Evolutionary conservation across 345 rosid species (phyloP), one percentile per base, ranked within the genome.

Genomic region (Aquilaria sinensis): DNA sequence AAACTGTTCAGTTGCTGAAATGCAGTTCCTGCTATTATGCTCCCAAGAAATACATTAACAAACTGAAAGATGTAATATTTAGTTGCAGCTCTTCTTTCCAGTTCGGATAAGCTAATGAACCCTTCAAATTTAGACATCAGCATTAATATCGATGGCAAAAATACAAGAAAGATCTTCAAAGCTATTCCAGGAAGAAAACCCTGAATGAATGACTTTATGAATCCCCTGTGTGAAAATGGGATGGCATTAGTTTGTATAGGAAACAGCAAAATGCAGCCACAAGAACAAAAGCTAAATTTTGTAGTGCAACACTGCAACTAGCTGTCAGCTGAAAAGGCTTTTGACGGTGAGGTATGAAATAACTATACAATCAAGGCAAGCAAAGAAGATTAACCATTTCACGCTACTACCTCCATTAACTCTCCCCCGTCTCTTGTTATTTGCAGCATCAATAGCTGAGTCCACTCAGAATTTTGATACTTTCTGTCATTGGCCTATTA

Each of bases 61-160:
- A 94, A 85, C 67, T 83, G 91, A 75, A 94, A 94, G 63, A 88
- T 75, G 68, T 85, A 88, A 65, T 81, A 90, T 77, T 89, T 75
- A 45, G 83, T 70, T 1, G 99, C 96, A 3, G 92, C 80, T 78
- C 92, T 82, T 80, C 99, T 90, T 81, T 90, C 99, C 12, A 90
- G 31, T 10, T 83, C 32, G 2, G 97, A 94, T 48, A 61, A 56
- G 67, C 95, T 86, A 12, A 83, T 74, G 65, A 83, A 85, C 2
- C 99, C 99, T 81, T 94, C 99, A n/a, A 94, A 88, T 69, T 94
- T 90, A 5, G 97, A 94, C 99, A 90, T 94, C 2, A 86, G 14
- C 97, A 94, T 94, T 60, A 94, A 73, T 63, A 94, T 83, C 5
- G 87, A 62, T 6, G 99, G 99, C 41, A 90, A 85, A 70, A 90